Base-by-base conservation (phyloP, 805 yeast genomes). In the Blastobotrys parvus region DNA sequence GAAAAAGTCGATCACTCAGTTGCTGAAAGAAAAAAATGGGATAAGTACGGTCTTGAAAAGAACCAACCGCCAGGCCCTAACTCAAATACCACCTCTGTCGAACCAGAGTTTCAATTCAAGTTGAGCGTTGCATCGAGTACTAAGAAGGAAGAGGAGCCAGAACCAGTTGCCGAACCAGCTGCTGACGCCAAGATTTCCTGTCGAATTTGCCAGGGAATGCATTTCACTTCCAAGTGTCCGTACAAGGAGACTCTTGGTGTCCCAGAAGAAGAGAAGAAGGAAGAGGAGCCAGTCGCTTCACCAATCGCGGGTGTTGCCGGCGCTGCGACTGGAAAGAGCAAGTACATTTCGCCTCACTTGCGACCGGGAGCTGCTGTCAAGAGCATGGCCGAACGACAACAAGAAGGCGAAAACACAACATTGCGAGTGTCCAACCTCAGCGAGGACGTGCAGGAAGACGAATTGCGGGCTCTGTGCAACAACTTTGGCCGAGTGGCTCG, bases 181-280 rank as follows among this genome's bases (percentile, higher is more conserved):
- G 67, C 64, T 57, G 72, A 61, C 70, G 68, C 65, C 60, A 66
- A 62, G 51, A 62, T 75, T 49, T 69, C 66, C 55, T 92, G 98
- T 77, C 85, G 97, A 76, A 69, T 75, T 43, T 92, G 99, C 82
- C 84, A 83, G 48, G 96, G 95, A 60, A 82, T 78, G 54, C 99
- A 92, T 73, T 85, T 80, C 75, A 84, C 97, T 34, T 70, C 87
- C 63, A 81, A 82, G 69, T 92, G 99, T 83, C 98, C 98, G 50
- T 87, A 78, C 76, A 89, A 84, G 70, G 94, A 82, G 57, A 83
- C 92, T 31, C 71, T 90, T 62, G 85, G 81, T 29, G 70, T 72
- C 21, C 71, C 69, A 30, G 64, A 68, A 27, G 53, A 55, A 25
- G 54, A 68, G 38, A 70, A 71, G 42, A 64, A 68, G 31, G 68